Conservation (phyloP, 2,329 filamentous ascomycete species). For the Plenodomus tracheiphilus region DNA sequence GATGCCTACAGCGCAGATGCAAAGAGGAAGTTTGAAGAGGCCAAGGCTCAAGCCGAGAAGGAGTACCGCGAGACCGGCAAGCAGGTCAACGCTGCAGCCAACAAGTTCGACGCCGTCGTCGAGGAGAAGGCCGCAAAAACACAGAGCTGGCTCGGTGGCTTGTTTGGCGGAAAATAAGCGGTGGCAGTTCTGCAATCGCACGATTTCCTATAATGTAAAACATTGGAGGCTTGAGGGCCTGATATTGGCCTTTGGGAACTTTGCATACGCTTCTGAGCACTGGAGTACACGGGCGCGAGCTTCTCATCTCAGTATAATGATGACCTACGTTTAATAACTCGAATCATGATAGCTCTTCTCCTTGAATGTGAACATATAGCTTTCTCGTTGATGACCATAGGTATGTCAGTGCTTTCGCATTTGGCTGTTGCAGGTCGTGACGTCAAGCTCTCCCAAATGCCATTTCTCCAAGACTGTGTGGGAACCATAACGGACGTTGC, state of each 20-base stretch:
- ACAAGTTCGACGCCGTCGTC: slow-evolving; percentile 81
- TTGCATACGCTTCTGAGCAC: slow-evolving; percentile 30
- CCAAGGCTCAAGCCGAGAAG: slow-evolving; percentile 60
- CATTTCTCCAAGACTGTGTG: no score
- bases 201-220: neutral
- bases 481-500: no score
- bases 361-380: neutral
- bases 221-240: neutral
- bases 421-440: no score
- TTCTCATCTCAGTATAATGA: slow-evolving; percentile 10
- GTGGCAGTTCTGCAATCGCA: neutral
- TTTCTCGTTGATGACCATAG: no score
- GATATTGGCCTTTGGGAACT: slow-evolving; percentile 3
- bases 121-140: slow-evolving; percentile 78
- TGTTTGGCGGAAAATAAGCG: slow-evolving; percentile 69
- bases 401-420: neutral
- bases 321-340: neutral
- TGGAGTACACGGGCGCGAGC: slow-evolving; percentile 23
- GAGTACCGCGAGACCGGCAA: slow-evolving; percentile 47
- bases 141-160: slow-evolving; percentile 80
- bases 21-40: slow-evolving; percentile 63
- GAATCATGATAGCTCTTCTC: neutral
- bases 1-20: slow-evolving; percentile 57
- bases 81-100: slow-evolving; percentile 59
- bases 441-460: no score